Evolutionary conservation across 768 basidiomycete genomes (phyloP), one percentile per base, ranked within the genome.

Genomic region (Leccinum aurantiacum): DNA sequence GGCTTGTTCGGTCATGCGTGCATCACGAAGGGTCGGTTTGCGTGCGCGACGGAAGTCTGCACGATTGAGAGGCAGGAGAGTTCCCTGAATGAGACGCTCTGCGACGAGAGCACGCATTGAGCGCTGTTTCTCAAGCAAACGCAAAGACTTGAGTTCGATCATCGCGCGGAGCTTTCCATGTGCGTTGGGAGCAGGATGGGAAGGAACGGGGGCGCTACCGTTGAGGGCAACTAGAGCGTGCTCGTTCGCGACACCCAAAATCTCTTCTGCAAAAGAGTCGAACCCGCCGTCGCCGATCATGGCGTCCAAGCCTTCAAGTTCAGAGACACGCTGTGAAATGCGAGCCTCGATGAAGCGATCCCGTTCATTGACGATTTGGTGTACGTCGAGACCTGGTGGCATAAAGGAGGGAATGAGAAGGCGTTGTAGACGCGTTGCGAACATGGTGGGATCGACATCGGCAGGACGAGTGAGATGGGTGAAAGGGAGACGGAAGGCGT

Each of bases 111-210:
- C 89, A 7, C 96, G 87, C 71, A 97, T 80, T 22, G 84, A 78
- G n/a, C 91, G 86, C 67, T 99, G 97, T 69, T 95, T 96, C 60
- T 95, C 92, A 24, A 96, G 82, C 24, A 98, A 82, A 10, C 88
- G 85, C 8, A 99, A 83, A 14, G 87, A 84, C 71, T 95, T 97
- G 71, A 98, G 87, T 75, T 98, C 97, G 61, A 98, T 97, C 57
- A 95, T 76, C 0, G 93, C 94, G 37, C 89, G 88, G 10, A 98
- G 78, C 72, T 95, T 95, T 38, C 90, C 91, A 60, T 91, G 88
- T 1, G 85, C 82, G 19, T 80, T 82, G n/a, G 83, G 75, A 38
- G 81, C 81, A 6, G 89, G 85, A 62, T 87, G 82, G 2, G 62
- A 75, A 9, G 37, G 15, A 8, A 49, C 33, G 11, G 57, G 56